Evolutionary conservation across 2,329 filamentous ascomycete species (phyloP), one percentile per base, ranked within the genome.

Genomic region (Thermomyces lanuginosus): DNA sequence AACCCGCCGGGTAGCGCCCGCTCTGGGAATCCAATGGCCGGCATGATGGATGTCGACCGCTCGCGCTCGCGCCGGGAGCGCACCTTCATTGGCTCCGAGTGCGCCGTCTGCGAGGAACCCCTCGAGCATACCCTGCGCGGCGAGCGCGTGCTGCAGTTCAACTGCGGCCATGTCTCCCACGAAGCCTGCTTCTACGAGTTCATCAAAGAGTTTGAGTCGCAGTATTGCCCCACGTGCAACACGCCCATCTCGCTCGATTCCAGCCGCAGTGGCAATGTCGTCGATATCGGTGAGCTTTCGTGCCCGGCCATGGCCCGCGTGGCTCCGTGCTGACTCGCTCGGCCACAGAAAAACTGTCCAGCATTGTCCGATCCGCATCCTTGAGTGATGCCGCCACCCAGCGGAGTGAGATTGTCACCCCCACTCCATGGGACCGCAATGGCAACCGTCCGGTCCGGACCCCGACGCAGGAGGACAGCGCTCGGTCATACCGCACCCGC

Each of bases 131-230:
- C 83, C 3, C 65, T 98, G 24, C 78, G 80, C 26, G 89, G 89
- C 33, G 89, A 98, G 59, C 74, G 83, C 39, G 83, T 98, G 35
- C 63, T 98, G 28, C 89, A 95, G 50, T 89, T 98, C 45, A 91
- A 84, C 4, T 98, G 89, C 55, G 71, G 76, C n/a, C 89, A 98
- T 55, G 86, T 98, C 33, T 83, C 86, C 7, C 89, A 98, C 50
- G 89, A 95, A 53, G 89, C 86, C 18, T 98, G 89, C 56, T 95
- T 98, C 50, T 95, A 95, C 58, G 89, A 98, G 55, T 93, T 91
- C 49, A 92, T 98, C 43, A 79, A 81, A 45, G 86, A 93, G 46
- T 79, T 86, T 32, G 84, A 95, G 40, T 80, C 80, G 28, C 83
- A 95, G 45, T 84, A 82, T 45, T 98, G 89, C 55, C 89, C 89